phyloP scores from a whole-genome alignment of 176 grass and related monocot genomes.

The Avena atlantica region DNA sequence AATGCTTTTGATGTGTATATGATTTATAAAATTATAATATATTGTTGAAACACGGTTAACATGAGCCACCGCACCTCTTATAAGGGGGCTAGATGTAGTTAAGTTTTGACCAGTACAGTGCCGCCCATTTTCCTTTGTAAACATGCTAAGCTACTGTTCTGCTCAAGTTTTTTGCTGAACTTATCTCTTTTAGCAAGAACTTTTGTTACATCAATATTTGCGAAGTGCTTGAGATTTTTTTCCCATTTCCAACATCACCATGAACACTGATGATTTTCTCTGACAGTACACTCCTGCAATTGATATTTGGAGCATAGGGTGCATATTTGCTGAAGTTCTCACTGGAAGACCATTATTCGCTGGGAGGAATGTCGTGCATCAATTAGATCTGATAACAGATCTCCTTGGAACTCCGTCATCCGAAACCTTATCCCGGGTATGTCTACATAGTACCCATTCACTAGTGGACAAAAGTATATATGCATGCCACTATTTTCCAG shows the following conservation, averaged over 20 bases:
- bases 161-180: constrained; percentile 20
- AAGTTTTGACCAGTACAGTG: constrained; percentile 3
- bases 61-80: background rate
- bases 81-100: background rate
- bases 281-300: constrained; percentile 70
- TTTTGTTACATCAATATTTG: constrained; percentile 11
- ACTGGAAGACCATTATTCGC: constrained; percentile 71
- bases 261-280: constrained; percentile 6
- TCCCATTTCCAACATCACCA: background rate
- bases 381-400: constrained; percentile 90
- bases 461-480: background rate
- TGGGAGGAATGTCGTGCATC: constrained; percentile 91
- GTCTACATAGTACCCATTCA: constrained; percentile 21
- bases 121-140: constrained; percentile 14
- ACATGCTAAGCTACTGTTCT: background rate
- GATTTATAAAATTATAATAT: background rate
- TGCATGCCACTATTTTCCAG: background rate
- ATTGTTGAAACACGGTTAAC: constrained; percentile 5
- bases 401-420: constrained; percentile 70
- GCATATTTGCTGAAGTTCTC: constrained; percentile 92
- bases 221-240: constrained; percentile 36
- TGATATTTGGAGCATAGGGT: constrained; percentile 98
- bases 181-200: constrained; percentile 16
- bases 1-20: constrained; percentile 11
- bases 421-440: constrained; percentile 64